phyloP scores from a whole-genome alignment of 345 rosid genomes.

The Dipteronia sinensis region DNA sequence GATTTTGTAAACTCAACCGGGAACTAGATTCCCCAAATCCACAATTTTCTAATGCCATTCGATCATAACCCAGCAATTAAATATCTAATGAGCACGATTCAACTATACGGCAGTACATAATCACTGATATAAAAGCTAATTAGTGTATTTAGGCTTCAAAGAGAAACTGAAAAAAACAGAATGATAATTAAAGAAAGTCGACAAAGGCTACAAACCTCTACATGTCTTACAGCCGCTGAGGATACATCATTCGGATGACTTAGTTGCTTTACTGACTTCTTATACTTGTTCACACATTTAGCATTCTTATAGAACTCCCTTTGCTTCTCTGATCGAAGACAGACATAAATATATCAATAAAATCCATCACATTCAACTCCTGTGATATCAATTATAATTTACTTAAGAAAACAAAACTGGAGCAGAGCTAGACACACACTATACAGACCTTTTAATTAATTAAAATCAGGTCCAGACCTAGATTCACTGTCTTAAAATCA shows the following conservation, averaged over 20 bases:
- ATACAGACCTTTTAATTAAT: background rate
- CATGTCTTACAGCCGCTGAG: slow-evolving; percentile 6
- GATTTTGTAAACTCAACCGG: background rate
- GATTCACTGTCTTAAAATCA: background rate
- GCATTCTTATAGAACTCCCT: slow-evolving; percentile 87
- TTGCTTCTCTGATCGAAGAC: slow-evolving; percentile 53
- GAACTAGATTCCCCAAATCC: background rate
- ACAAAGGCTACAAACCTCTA: slow-evolving; percentile 33
- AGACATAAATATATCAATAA: background rate
- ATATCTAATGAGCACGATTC: background rate
- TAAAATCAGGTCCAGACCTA: background rate
- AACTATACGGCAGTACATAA: background rate
- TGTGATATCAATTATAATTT: background rate
- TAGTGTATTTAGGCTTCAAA: background rate
- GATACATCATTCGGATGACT: slow-evolving; percentile 32
- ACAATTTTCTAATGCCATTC: slow-evolving; percentile 13
- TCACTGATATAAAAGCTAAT: background rate
- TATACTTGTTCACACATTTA: slow-evolving; percentile 67
- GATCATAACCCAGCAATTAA: background rate
- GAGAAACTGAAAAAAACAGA: background rate
- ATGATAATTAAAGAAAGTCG: background rate
- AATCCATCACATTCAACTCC: too few species aligned
- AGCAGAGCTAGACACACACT: background rate
- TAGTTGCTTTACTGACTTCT: slow-evolving; percentile 52
- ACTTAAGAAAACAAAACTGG: background rate